phyloP scores from a whole-genome alignment of 129 eudicot genomes.

The Flaveria robusta region DNA sequence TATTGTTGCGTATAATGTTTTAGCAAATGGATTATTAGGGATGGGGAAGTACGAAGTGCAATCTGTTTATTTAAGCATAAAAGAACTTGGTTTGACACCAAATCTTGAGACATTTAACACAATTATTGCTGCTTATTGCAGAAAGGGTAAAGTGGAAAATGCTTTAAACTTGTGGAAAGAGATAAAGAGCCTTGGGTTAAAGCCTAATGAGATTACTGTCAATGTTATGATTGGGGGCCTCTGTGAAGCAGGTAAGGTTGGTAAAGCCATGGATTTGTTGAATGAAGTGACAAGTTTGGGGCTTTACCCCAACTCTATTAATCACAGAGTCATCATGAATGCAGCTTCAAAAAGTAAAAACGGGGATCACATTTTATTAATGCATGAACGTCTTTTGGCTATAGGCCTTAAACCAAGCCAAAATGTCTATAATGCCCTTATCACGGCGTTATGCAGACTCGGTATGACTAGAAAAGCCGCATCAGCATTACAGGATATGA shows the following conservation, averaged over 20 bases:
- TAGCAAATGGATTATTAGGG: conserved; percentile 72
- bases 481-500: conserved; percentile 62
- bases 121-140: conserved; percentile 73
- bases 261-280: conserved; percentile 61
- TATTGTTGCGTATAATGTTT: conserved; percentile 68
- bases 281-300: conserved; percentile 55
- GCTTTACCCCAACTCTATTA: conserved; percentile 48
- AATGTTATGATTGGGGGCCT: conserved; percentile 59
- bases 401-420: conserved; percentile 75
- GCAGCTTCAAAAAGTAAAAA: conserved; percentile 69
- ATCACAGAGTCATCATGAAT: conserved; percentile 53
- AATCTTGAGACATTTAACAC: conserved; percentile 81
- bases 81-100: conserved; percentile 63
- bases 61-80: conserved; percentile 65
- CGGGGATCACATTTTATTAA: conserved; percentile 55
- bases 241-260: conserved; percentile 60
- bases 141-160: conserved; percentile 53
- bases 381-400: conserved; percentile 62
- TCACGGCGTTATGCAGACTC: conserved; percentile 63
- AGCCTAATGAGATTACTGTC: conserved; percentile 64
- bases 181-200: conserved; percentile 52
- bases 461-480: conserved; percentile 88
- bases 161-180: conserved; percentile 68
- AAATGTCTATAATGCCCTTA: conserved; percentile 56
- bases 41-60: conserved; percentile 68